Evolutionary conservation across 2,329 filamentous ascomycete species (phyloP).

Genomic region (Hortaea sp.): DNA sequence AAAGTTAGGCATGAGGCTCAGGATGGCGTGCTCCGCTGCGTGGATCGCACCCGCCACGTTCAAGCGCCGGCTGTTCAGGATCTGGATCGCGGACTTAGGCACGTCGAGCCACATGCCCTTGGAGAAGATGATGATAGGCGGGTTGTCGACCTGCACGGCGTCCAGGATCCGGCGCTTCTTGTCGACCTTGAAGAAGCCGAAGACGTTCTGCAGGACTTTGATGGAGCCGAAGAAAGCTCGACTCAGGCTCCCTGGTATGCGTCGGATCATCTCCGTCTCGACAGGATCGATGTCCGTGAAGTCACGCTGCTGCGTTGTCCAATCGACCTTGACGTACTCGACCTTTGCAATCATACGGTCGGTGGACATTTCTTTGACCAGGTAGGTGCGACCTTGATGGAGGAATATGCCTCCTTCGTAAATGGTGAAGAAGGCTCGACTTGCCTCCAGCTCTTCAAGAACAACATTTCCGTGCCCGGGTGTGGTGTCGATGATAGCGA

Average conservation of each 20-base stretch:
- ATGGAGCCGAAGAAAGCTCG: constrained; percentile 80
- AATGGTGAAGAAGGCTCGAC: constrained; percentile 86
- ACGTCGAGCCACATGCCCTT: constrained; percentile 97
- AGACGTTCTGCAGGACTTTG: constrained; percentile 78
- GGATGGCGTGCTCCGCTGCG: constrained; percentile 83
- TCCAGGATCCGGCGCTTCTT: constrained; percentile 76
- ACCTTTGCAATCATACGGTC: constrained; percentile 78
- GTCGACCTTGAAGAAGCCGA: constrained; percentile 97
- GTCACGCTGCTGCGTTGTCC: constrained; percentile 87
- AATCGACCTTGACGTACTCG: constrained; percentile 81
- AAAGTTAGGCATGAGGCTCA: constrained; percentile 80
- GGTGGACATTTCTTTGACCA: constrained; percentile 79
- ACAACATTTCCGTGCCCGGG: constrained; percentile 66
- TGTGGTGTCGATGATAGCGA: constrained; percentile 83
- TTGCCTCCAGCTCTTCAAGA: constrained; percentile 91
- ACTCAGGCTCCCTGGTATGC: constrained; percentile 52
- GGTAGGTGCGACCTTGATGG: constrained; percentile 87
- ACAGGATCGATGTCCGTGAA: constrained; percentile 90
- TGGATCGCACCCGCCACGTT: constrained; percentile 87
- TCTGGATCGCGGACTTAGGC: constrained; percentile 65
- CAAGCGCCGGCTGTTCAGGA: constrained; percentile 60
- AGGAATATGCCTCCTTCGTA: constrained; percentile 97
- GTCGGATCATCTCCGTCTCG: constrained; percentile 78
- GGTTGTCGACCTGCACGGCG: constrained; percentile 85
- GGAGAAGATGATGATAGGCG: constrained; percentile 71